Base-by-base conservation (phyloP, 2,329 filamentous ascomycete genomes). In the Rhynchosporium secalis region DNA sequence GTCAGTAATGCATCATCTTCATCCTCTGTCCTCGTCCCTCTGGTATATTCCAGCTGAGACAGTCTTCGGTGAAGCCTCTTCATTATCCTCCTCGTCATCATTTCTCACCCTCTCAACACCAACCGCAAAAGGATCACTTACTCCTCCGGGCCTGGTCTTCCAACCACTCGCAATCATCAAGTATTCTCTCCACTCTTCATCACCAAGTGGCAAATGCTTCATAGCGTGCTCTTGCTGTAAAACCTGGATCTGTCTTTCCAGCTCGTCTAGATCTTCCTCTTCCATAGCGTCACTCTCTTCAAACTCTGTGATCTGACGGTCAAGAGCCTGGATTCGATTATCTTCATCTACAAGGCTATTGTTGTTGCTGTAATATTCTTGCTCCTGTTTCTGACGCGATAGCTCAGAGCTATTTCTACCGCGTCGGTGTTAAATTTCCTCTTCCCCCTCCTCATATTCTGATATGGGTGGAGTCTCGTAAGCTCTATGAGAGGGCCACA, bases 321-420 rank as follows among this genome's bases (percentile, higher is more conserved):
- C 33, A n/a, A 52, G 15, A 5, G 12, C 33, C 8, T 52, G 6
- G 13, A 52, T 1, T 40, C 38, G 8, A 6, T 3, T 26, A 10
- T 26, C 49, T 40, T 7, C n/a, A 5, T 9, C 6, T 7, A 2
- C 43, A 26, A 8, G 26, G 20, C 26, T n/a, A 1, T 20, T 1
- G 9, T 46, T 4, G 8, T n/a, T 15, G 7, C 13, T 45, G 13
- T 45, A n/a, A 7, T 6, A 6, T 15, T 45, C 15, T n/a, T n/a
- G 33, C 49, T 52, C 49, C 33, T 52, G 33, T 52, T 28, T n/a
- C 31, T n/a, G 49, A 52, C 49, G 49, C 49, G 49, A n/a, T 33
- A 52, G 49, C 49, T 2, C 49, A 40, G 49, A 52, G 49, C 49
- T 20, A 28, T 8, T 40, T 8, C 49, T 8, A 52, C 33, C 49